A percentile compares a stretch with the other conserved stretches of the same genome.
These are phyloP conservation scores for Melaleuca quinquenervia DNA, from an alignment of 345 rosid genomes.

Conservation along the genomic window DNA sequence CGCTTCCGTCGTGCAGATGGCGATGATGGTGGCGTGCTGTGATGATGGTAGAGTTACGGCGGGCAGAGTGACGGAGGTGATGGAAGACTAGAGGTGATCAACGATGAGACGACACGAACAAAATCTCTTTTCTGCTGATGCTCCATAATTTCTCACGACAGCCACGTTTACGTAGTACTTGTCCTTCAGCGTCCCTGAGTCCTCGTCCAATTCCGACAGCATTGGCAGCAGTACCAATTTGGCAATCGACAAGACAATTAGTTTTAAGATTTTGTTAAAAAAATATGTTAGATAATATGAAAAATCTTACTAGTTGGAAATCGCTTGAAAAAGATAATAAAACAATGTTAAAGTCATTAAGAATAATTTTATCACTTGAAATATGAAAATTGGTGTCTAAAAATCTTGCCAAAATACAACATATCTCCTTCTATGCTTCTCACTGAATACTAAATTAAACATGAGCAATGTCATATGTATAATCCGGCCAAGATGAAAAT, in stretches of 20 bases:
- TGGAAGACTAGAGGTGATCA: background rate
- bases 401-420: no score
- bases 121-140: background rate
- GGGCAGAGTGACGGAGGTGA: background rate
- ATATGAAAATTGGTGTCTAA: background rate
- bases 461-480: no score
- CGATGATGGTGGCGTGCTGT: background rate
- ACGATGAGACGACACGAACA: background rate
- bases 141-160: background rate
- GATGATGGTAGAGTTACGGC: background rate
- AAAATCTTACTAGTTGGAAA: background rate
- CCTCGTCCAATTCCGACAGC: background rate
- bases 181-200: background rate
- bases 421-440: no score
- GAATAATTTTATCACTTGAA: background rate
- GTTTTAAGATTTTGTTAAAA: background rate
- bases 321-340: background rate
- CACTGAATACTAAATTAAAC: no score
- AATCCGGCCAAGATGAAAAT: no score
- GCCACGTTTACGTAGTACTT: background rate
- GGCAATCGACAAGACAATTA: background rate
- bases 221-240: background rate
- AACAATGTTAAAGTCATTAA: background rate
- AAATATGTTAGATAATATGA: background rate
- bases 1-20: background rate